These are phyloP conservation scores for Chrysoporthe deuterocubensis DNA, from an alignment of 2,329 filamentous ascomycete species.

Conservation along the genomic window DNA sequence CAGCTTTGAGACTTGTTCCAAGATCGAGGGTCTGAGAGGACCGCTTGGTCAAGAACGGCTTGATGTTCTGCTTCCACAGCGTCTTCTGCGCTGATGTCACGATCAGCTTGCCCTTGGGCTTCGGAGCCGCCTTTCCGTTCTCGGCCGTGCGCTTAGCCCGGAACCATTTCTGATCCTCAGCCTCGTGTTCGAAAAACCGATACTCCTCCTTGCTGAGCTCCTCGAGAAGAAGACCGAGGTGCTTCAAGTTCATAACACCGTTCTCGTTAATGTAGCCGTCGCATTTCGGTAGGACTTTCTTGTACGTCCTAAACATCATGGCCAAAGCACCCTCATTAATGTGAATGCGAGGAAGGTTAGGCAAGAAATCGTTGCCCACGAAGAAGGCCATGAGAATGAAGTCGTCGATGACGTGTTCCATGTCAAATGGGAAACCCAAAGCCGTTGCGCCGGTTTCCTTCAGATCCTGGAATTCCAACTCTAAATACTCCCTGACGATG, in stretches of 20 bases:
- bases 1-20: constrained; percentile 72
- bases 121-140: constrained; percentile 64
- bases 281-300: constrained; percentile 81
- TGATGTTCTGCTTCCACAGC: constrained; percentile 78
- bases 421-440: constrained; percentile 80
- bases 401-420: constrained; percentile 97
- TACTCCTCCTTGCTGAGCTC: constrained; percentile 88
- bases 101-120: constrained; percentile 64
- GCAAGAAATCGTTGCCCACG: constrained; percentile 98
- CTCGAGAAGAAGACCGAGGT: constrained; percentile 76
- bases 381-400: constrained; percentile 99
- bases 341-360: constrained; percentile 92
- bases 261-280: constrained; percentile 97
- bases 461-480: constrained; percentile 94
- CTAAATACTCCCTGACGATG: constrained; percentile 95
- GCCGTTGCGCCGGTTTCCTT: constrained; percentile 64
- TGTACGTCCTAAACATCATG: constrained; percentile 97
- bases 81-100: constrained; percentile 82
- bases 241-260: constrained; percentile 85
- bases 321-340: constrained; percentile 98
- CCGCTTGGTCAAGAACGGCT: constrained; percentile 78
- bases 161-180: constrained; percentile 88
- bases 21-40: constrained; percentile 71
- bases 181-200: constrained; percentile 90
- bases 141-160: constrained; percentile 80